These are phyloP conservation scores for Phanerochaete carnosa DNA, from an alignment of 768 basidiomycete genomes.

Conservation along the genomic window DNA sequence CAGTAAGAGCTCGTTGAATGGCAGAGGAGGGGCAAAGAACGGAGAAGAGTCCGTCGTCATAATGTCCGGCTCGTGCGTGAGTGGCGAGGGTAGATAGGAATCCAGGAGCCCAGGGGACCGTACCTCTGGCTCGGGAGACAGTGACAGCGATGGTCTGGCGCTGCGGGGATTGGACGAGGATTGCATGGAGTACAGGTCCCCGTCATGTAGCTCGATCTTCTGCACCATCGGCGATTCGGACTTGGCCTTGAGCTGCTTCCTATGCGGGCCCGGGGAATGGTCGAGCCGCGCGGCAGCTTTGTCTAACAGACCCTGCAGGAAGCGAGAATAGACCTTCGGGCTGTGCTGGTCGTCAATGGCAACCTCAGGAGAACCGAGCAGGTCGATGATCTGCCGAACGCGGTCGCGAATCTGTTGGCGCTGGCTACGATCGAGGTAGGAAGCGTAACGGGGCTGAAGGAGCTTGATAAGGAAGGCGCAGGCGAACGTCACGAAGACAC, in stretches of 20 bases:
- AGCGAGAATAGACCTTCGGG: conserved; percentile 76
- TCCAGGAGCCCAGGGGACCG: background rate
- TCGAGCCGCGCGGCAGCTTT: conserved; percentile 12
- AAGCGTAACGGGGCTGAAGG: conserved; percentile 69
- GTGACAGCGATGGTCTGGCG: background rate
- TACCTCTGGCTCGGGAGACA: conserved; percentile 1
- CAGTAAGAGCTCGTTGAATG: conserved; percentile 64
- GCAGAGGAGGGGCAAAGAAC: conserved; percentile 52
- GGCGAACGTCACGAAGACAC: conserved; percentile 76
- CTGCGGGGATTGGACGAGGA: conserved; percentile 2
- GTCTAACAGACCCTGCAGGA: conserved; percentile 68
- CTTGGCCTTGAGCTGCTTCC: conserved; percentile 5
- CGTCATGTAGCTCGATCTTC: conserved; percentile 5
- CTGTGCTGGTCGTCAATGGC: conserved; percentile 83
- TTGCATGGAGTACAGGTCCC: background rate
- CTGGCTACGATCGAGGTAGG: conserved; percentile 53
- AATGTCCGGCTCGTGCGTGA: conserved; percentile 2
- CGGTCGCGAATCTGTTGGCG: conserved; percentile 58
- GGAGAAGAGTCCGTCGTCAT: conserved; percentile 11
- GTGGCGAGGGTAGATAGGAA: background rate
- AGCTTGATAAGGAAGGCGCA: conserved; percentile 84
- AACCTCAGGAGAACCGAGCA: conserved; percentile 66
- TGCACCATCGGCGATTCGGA: conserved; percentile 9
- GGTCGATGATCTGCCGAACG: conserved; percentile 64
- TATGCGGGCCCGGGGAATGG: background rate